These are phyloP conservation scores for Discostella pseudostelligera DNA, from an alignment of 108 stramenopile genomes.

Conservation along the genomic window DNA sequence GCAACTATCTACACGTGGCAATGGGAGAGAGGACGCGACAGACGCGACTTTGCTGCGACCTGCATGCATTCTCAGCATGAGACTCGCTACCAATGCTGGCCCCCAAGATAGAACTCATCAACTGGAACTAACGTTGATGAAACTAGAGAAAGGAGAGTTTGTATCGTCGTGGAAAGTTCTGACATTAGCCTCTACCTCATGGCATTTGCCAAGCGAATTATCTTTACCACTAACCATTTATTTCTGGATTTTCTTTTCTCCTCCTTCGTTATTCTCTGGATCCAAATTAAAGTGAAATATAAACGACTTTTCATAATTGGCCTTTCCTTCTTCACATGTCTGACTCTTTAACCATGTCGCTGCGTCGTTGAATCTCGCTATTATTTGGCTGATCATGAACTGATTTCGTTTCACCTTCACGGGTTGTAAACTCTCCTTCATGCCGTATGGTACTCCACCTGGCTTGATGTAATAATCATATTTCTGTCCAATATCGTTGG, in stretches of 20 bases:
- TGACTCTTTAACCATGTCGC: conserved; percentile 71
- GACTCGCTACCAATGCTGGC: too few relatives aligned
- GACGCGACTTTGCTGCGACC: too few relatives aligned
- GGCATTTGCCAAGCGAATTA: too few relatives aligned
- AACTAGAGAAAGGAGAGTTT: too few relatives aligned
- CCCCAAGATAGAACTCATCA: too few relatives aligned
- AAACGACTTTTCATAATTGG: conserved; percentile 64
- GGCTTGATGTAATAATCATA: conserved; percentile 57
- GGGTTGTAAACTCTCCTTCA: conserved; percentile 32
- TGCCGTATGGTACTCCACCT: conserved; percentile 36
- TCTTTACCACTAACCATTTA: not conserved
- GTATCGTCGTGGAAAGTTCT: too few relatives aligned
- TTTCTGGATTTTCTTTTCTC: conserved; percentile 38
- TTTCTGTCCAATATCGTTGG: conserved; percentile 48
- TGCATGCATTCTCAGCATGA: too few relatives aligned
- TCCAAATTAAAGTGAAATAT: conserved; percentile 58
- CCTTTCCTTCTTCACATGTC: conserved; percentile 58
- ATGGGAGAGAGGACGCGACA: too few relatives aligned
- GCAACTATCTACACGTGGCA: too few relatives aligned
- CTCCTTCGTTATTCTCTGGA: conserved; percentile 38
- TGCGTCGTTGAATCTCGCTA: conserved; percentile 67
- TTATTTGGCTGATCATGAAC: conserved; percentile 74
- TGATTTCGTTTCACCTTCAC: conserved; percentile 49
- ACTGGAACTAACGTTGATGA: too few relatives aligned
- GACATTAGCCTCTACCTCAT: too few relatives aligned